Evolutionary conservation across 805 yeast genomes (phyloP), one percentile per base, ranked within the genome.

Genomic region (Ogataea nakhonphanomensis): DNA sequence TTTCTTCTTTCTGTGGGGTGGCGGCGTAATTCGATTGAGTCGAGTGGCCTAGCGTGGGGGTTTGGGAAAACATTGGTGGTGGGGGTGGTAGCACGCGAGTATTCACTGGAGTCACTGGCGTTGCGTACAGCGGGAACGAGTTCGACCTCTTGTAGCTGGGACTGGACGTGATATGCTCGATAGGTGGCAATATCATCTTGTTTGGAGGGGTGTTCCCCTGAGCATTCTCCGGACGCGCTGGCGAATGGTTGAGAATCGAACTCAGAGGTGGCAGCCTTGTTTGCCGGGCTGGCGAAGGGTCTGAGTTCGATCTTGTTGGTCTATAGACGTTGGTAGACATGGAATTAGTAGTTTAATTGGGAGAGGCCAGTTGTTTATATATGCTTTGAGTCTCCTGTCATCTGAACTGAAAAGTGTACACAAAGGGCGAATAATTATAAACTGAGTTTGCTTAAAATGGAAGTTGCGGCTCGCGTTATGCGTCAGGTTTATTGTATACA

Each of bases 191-290:
- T 35, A 41, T 41, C 10, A 49, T 35, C 37, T 43, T 44, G 17
- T 39, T 37, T n/a, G 48, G 41, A n/a, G 53, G 49, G 8, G 57
- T 44, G 26, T 32, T 29, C 2, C 39, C 28, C n/a, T 20, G 15
- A 8, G 41, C 25, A 15, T 17, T 12, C 5, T 29, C 33, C 22
- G 35, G 33, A 17, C 34, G 21, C 20, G 27, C 28, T 15, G 53
- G 49, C 13, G 49, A 44, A 13, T 38, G 31, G 29, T 47, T 45
- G 9, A 55, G 41, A 10, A 55, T 37, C 12, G 58, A 45, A 4
- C 58, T 46, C 15, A 55, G 45, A n/a, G 60, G 56, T 15, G 60
- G 60, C 30, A 55, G 40, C 28, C 54, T 47, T 23, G 52, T 48
- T 21, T 41, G 49, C 25, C 44, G 43, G 5, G 37, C 37, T 11